Conservation (phyloP, 1,284 basidiomycete species). For the Rhodotorula sp. region DNA sequence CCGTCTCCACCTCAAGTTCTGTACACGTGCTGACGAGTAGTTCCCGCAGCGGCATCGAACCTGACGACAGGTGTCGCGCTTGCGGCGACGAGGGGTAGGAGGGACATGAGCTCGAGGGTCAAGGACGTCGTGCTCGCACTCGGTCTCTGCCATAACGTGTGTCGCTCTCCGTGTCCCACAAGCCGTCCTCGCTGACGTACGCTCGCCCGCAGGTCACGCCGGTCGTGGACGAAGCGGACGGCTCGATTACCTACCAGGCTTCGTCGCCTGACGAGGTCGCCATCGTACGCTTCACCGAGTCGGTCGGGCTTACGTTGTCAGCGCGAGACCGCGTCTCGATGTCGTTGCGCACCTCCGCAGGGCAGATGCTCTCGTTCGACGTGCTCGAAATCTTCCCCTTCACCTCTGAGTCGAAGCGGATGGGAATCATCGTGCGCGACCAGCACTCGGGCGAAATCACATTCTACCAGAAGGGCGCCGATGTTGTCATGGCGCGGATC, state of each 20-base stretch:
- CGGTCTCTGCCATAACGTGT: conserved; percentile 93
- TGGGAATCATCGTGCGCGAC: conserved; percentile 95
- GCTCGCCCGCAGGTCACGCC: conserved; percentile 77
- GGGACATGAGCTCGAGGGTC: conserved; percentile 95
- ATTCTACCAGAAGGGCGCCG: conserved; percentile 96
- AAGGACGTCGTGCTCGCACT: conserved; percentile 90
- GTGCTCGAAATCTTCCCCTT: conserved; percentile 94
- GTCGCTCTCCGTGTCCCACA: conserved; percentile 41
- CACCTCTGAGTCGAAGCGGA: conserved; percentile 97
- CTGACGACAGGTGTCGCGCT: conserved; percentile 71
- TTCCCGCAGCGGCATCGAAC: background rate
- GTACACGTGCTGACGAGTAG: background rate
- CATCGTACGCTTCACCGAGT: conserved; percentile 97
- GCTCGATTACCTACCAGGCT: conserved; percentile 92
- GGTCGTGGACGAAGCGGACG: conserved; percentile 74
- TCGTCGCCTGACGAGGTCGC: conserved; percentile 99
- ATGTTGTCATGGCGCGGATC: conserved; percentile 92
- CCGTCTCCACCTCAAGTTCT: background rate
- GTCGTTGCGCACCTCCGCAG: conserved; percentile 69
- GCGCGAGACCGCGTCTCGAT: conserved; percentile 87
- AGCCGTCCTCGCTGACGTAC: background rate
- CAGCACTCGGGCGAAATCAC: conserved; percentile 70
- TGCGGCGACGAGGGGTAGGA: conserved; percentile 70
- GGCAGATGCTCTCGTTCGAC: conserved; percentile 69
- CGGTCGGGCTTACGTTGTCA: conserved; percentile 83